Evolutionary conservation across 1,284 basidiomycete genomes (phyloP), one percentile per base, ranked within the genome.

Genomic region (Cryptococcus sp.): DNA sequence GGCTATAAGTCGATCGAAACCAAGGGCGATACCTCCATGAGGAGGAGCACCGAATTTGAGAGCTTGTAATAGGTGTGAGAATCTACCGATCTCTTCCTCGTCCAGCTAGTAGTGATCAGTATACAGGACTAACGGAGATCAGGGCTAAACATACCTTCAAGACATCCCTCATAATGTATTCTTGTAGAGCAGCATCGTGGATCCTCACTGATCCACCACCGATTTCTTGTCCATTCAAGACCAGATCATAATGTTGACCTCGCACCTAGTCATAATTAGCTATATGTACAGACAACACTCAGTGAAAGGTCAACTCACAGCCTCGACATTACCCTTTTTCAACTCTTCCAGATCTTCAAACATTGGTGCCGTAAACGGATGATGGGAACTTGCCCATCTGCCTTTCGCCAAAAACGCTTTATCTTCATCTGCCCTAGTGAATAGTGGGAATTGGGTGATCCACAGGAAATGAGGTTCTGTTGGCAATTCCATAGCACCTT

Each of bases 311-410:
- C 15, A 13, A 58, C 82, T 62, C 62, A 90, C 89, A 70, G 82
- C 79, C 53, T 83, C 82, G 50, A 86, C 79, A 63, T 83, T 79
- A 38, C 88, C 88, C 46, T 78, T 78, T 68, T 86, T 86, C 74
- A 96, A 80, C 44, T 83, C 82, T 46, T 83, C 80, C 33, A 95
- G 79, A 74, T 97, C 93, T 71, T 90, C 82, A 76, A 82, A 87
- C 83, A 93, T 88, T n/a, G 94, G 94, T 5, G 93, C 91, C 10
- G 93, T 97, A 78, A 97, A 97, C 1, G 93, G 93, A 74, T 97
- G 93, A 70, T 97, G 93, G 2, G 89, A 86, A 62, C 88, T 88
- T 61, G 88, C 87, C 88, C 90, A 95, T 62, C 92, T 82, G 13
- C 90, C 92, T 53, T 84, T 82, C 3, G 90, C 86, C 48, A 93